A percentile compares a stretch with the other conserved stretches of the same genome.
Conservation (phyloP, 129 eudicot species). For the Flaveria robusta region DNA sequence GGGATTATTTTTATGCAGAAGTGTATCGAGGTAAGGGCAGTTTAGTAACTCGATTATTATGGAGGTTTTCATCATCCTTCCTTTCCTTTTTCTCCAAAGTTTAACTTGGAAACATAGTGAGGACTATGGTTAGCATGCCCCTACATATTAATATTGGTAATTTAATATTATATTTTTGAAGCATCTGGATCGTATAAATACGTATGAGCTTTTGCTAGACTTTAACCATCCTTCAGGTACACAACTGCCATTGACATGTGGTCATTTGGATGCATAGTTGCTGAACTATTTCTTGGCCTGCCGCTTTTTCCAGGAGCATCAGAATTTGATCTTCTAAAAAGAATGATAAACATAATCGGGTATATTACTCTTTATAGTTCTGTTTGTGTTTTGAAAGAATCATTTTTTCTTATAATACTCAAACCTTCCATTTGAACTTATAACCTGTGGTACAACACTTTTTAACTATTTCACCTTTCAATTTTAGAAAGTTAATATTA, state of each 20-base stretch:
- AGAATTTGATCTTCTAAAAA: slow-evolving; percentile 84
- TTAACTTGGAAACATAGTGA: no score
- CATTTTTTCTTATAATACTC: background rate
- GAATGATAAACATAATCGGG: slow-evolving; percentile 93
- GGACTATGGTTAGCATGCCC: no score
- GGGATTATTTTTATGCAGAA: no score
- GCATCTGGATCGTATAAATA: background rate
- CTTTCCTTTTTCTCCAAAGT: no score
- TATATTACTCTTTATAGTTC: slow-evolving; percentile 24
- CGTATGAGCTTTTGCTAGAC: slow-evolving; percentile 21
- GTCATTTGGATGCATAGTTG: slow-evolving; percentile 99
- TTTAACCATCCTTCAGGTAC: slow-evolving; percentile 65
- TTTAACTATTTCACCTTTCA: background rate
- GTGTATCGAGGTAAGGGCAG: no score
- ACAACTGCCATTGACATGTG: slow-evolving; percentile 98
- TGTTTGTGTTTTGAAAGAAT: background rate
- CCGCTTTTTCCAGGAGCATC: slow-evolving; percentile 96
- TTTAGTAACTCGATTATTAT: no score
- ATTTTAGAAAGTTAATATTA: no score
- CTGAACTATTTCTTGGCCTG: slow-evolving; percentile 88
- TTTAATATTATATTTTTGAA: background rate
- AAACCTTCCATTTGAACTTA: background rate
- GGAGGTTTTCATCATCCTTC: no score
- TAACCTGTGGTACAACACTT: background rate
- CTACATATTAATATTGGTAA: background rate